Evolutionary conservation across 2,329 filamentous ascomycete species (phyloP).

Genomic region (Monilinia vaccinii-corymbosi): DNA sequence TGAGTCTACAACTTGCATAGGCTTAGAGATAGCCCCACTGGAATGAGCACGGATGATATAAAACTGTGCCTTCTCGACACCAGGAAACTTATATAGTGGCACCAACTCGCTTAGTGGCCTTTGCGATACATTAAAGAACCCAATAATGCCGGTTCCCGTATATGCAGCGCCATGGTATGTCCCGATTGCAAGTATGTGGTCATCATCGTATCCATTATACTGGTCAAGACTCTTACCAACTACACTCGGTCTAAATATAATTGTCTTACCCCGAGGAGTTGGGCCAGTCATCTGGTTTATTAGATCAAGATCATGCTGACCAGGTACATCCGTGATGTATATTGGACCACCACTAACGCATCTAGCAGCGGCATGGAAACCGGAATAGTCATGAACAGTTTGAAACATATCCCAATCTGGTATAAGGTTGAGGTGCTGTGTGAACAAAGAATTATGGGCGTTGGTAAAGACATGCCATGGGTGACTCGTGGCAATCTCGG

Average conservation of each 20-base stretch:
- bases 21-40: slow-evolving; percentile 51
- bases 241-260: slow-evolving; percentile 71
- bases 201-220: slow-evolving; percentile 69
- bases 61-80: slow-evolving; percentile 44
- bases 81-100: slow-evolving; percentile 63
- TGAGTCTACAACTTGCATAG: slow-evolving; percentile 36
- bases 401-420: slow-evolving; percentile 76
- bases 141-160: slow-evolving; percentile 68
- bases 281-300: slow-evolving; percentile 74
- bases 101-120: slow-evolving; percentile 58
- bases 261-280: slow-evolving; percentile 61
- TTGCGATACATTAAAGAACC: slow-evolving; percentile 72
- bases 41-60: slow-evolving; percentile 70
- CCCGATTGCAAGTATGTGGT: slow-evolving; percentile 64
- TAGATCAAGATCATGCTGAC: slow-evolving; percentile 65
- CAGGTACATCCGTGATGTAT: slow-evolving; percentile 87
- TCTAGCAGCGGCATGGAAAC: slow-evolving; percentile 81
- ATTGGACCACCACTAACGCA: slow-evolving; percentile 87
- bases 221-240: slow-evolving; percentile 63
- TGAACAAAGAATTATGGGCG: slow-evolving; percentile 78
- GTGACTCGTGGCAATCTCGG: slow-evolving; percentile 68
- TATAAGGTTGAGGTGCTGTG: slow-evolving; percentile 74
- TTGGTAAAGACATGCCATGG: slow-evolving; percentile 96
- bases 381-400: slow-evolving; percentile 57
- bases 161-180: slow-evolving; percentile 63